Base-by-base conservation (phyloP, 2,329 filamentous ascomycete genomes). In the Periconia digitata region DNA sequence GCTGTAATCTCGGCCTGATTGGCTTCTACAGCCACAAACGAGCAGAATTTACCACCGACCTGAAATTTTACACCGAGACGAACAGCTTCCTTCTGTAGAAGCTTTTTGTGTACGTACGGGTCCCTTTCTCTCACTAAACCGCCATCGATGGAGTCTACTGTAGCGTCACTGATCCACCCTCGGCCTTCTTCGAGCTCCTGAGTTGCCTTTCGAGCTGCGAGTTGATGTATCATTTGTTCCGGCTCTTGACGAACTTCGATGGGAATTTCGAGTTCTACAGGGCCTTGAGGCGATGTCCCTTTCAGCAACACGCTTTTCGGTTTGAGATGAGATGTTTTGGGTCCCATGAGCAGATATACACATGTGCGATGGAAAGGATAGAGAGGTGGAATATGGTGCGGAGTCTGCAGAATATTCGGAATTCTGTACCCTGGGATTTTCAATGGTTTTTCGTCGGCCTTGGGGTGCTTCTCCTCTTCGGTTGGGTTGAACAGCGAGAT, bases 161-260 rank as follows among this genome's bases (percentile, higher is more conserved):
- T 53, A 20, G 53, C 49, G 7, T 51, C 50, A 10, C 29, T 49
- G 1, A 74, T 45, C 84, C 86, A 89, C 17, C 86, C 85, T 22
- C 83, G 77, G 0, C 82, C 80, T 59, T 87, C 81, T 66, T 90
- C 86, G 0, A 90, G 76, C 51, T 90, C 87, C 49, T 82, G 75
- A 12, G 84, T 75, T 2, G 83, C 83, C 63, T 84, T 87, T 32
- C 80, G 79, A 1, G 84, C 85, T 1, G 85, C 85, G 0, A 90
- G 80, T 58, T 87, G 83, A 62, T 89, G 86, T 34, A 89, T 80
- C 0, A 80, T 85, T 36, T 79, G 67, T 7, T 74, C 76, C 36
- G 69, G 72, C 1, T 71, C 60, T 0, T 72, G 49, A 0, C 79
- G 63, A 2, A 73, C 56, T 2, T 78, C 74, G 32, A 89, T 73